These are phyloP conservation scores for Talaromyces sp. DNA, from an alignment of 2,329 filamentous ascomycete species.

Conservation along the genomic window DNA sequence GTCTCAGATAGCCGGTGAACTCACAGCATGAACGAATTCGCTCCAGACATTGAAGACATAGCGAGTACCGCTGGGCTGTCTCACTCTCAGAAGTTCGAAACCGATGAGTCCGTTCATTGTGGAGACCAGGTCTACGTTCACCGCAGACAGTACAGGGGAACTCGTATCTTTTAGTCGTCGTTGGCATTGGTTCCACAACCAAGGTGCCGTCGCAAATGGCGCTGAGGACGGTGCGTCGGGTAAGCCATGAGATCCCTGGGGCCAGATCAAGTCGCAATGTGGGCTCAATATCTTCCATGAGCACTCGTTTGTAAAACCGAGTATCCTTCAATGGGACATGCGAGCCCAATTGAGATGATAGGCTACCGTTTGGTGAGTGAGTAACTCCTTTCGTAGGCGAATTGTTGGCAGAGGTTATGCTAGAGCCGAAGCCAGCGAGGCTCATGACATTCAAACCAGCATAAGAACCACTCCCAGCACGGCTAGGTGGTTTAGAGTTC, in stretches of 20 bases:
- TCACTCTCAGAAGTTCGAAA: conserved; percentile 89
- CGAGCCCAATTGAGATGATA: conserved; percentile 46
- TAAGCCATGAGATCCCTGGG: conserved; percentile 90
- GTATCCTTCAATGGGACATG: conserved; percentile 75
- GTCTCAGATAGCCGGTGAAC: conserved; percentile 85
- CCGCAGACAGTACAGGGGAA: conserved; percentile 84
- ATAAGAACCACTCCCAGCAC: conserved; percentile 73
- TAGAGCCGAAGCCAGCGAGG: conserved; percentile 48
- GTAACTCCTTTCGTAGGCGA: conserved; percentile 61
- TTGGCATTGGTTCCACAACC: conserved; percentile 83
- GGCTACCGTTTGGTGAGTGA: conserved; percentile 53
- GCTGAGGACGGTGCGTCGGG: conserved; percentile 78
- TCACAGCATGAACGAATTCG: conserved; percentile 88
- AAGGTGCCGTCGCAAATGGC: conserved; percentile 83
- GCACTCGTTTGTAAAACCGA: conserved; percentile 87
- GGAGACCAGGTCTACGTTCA: conserved; percentile 71
- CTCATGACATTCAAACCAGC: conserved; percentile 64
- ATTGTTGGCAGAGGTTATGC: conserved; percentile 62
- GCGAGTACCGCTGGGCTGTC: conserved; percentile 81
- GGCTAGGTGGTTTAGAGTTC: conserved; percentile 63
- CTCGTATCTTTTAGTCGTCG: conserved; percentile 55
- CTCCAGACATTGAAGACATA: conserved; percentile 85
- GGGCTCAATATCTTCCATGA: conserved; percentile 91
- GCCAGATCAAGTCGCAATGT: conserved; percentile 87
- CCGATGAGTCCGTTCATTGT: conserved; percentile 77